These are phyloP conservation scores for Coemansia reversa DNA, from an alignment of 192 early-diverging fungal species.

Conservation along the genomic window DNA sequence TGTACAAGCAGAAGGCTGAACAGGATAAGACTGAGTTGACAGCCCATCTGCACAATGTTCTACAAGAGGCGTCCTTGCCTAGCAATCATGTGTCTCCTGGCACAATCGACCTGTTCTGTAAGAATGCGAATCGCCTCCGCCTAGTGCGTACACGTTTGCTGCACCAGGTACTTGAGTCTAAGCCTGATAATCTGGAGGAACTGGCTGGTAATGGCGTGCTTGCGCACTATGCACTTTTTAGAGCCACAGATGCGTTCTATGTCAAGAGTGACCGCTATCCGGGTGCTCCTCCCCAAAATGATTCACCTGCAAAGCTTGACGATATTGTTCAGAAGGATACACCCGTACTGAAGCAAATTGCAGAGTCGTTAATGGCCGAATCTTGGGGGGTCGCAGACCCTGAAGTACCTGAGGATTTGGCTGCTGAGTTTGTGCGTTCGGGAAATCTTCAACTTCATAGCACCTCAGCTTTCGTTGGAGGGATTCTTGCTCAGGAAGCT, in stretches of 20 bases:
- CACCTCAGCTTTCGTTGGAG: conserved; percentile 82
- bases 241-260: conserved; percentile 24
- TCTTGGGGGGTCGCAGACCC: conserved; percentile 17
- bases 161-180: conserved; percentile 17
- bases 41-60: conserved; percentile 48
- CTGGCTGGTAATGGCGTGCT: conserved; percentile 15
- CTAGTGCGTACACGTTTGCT: conserved; percentile 56
- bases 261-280: conserved; percentile 22
- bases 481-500: conserved; percentile 87
- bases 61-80: conserved; percentile 54
- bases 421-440: conserved; percentile 56
- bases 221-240: conserved; percentile 33
- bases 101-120: conserved; percentile 80
- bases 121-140: conserved; percentile 69
- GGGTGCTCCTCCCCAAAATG: conserved; percentile 3
- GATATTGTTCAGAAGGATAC: conserved; percentile 20
- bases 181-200: background rate
- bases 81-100: conserved; percentile 59
- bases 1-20: conserved; percentile 81
- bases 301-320: conserved; percentile 9
- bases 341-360: conserved; percentile 6
- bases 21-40: conserved; percentile 60
- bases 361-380: conserved; percentile 20
- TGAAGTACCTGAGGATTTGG: conserved; percentile 17
- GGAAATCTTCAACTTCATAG: conserved; percentile 79